A percentile compares a stretch with the other conserved stretches of the same genome.
These are phyloP conservation scores for Lotus japonicus DNA, from an alignment of 306 rosid genomes.

Conservation along the genomic window DNA sequence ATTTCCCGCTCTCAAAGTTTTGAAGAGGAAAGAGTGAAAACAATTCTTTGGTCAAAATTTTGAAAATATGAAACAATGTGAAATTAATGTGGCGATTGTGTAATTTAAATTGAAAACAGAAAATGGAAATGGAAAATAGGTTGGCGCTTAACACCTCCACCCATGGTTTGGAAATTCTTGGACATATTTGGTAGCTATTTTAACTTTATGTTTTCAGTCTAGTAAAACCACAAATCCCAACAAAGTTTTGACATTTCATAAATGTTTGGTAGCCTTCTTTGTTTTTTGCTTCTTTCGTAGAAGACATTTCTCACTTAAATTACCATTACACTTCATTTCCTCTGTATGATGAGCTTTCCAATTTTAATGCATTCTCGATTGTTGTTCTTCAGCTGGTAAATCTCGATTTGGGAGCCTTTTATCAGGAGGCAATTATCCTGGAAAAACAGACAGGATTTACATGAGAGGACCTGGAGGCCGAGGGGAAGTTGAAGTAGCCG, in stretches of 20 bases:
- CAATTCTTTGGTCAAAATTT: too few species aligned
- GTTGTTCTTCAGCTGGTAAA: slow-evolving; percentile 56
- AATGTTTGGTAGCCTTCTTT: slow-evolving; percentile 1
- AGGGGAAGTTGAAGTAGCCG: slow-evolving; percentile 99
- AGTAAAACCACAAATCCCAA: background rate
- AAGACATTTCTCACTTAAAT: background rate
- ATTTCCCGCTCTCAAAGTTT: too few species aligned
- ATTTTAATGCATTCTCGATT: slow-evolving; percentile 7
- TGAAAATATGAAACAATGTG: too few species aligned
- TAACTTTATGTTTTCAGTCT: too few species aligned
- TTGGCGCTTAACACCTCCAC: too few species aligned
- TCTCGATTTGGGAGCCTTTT: slow-evolving; percentile 88
- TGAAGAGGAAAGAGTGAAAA: too few species aligned
- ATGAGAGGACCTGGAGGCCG: slow-evolving; percentile 99
- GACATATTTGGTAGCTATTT: too few species aligned
- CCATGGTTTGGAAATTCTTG: background rate
- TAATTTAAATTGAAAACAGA: too few species aligned
- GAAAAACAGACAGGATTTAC: slow-evolving; percentile 84
- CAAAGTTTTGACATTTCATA: background rate
- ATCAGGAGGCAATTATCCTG: slow-evolving; percentile 60
- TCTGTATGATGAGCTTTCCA: slow-evolving; percentile 6
- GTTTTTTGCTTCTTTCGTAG: slow-evolving; percentile 12
- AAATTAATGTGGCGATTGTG: too few species aligned
- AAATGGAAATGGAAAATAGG: too few species aligned
- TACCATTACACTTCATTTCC: background rate